Evolutionary conservation across 306 rosid species (phyloP).

Genomic region (Acacia melanoxylon): DNA sequence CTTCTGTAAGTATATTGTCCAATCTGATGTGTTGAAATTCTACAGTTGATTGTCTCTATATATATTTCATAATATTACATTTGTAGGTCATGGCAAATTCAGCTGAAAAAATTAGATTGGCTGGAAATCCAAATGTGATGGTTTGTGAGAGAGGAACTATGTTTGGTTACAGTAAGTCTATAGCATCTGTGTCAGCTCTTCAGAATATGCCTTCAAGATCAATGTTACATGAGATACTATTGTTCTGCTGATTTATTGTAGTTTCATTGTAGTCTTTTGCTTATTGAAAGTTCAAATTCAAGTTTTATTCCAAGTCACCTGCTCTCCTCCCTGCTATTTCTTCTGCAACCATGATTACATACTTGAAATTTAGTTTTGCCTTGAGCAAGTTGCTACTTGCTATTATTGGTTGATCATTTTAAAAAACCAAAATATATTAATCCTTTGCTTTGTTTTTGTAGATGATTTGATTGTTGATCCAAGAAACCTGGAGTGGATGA

Average conservation of each 20-base stretch:
- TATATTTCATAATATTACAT: conserved; percentile 22
- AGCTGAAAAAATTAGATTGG: conserved; percentile 87
- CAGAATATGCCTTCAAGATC: conserved; percentile 10
- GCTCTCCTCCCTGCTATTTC: conserved; percentile 6
- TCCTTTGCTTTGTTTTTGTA: conserved; percentile 36
- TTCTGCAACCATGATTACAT: conserved; percentile 10
- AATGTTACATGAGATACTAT: conserved; percentile 16
- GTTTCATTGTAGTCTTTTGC: conserved; percentile 22
- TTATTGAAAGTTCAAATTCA: neutral
- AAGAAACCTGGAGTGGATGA: conserved; percentile 86
- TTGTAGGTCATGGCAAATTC: conserved; percentile 87
- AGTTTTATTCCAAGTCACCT: conserved; percentile 3
- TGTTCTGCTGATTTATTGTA: conserved; percentile 10
- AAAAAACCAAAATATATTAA: conserved; percentile 11
- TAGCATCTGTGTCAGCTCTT: conserved; percentile 10
- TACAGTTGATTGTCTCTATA: conserved; percentile 3
- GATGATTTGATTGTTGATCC: conserved; percentile 98
- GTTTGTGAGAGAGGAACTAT: conserved; percentile 98
- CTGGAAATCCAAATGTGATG: conserved; percentile 96
- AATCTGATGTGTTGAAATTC: conserved; percentile 23
- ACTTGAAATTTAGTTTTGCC: conserved; percentile 23
- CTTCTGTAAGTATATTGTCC: conserved; percentile 72
- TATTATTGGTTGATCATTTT: neutral
- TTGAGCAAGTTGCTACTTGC: conserved; percentile 16
- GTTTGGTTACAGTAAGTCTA: conserved; percentile 98